Base-by-base conservation (phyloP, 306 rosid species). In the Urtica urens region DNA sequence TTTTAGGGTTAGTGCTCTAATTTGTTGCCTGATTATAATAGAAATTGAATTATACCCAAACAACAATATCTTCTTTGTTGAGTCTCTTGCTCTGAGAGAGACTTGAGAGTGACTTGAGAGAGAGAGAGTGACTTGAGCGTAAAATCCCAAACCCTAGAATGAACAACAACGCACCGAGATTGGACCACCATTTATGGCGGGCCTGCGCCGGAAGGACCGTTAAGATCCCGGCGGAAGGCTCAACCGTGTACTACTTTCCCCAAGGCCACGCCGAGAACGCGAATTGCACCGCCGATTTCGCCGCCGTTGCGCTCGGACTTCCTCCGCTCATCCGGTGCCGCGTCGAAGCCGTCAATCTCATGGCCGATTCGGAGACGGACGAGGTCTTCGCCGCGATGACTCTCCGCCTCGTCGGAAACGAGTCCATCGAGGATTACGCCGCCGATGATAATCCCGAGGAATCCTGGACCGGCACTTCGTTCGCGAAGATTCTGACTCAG, bases 221-320 rank as follows among this genome's bases (percentile, higher is more conserved):
- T 46, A 84, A 78, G 55, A 74, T 85, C 80, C 94, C 94, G 19
- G 38, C 61, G 19, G 72, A 68, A 46, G 80, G 73, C 81, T 79
- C 94, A 0, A 77, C 67, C 55, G 96, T 77, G 3, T 79, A 77
- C 63, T 92, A 92, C 78, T 92, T 85, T 28, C 96, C 96, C 3
- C 99, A 92, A 58, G 99, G 96, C 20, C 96, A 92, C 49, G 96
- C 87, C 14, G 99, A 92, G 65, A 95, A 92, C 59, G 81, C 95
- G 1, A 76, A 71, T 24, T 58, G 72, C 40, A 58, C 42, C 51
- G 72, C 73, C 14, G 90, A 77, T 59, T 70, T 79, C 29, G 30
- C 70, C 2, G 37, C 74, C 34, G n/a, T n/a, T n/a, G 38, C 71
- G 5, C 27, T 47, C 2, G 56, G 81, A 46, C 63, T 82, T 50